Conservation (phyloP, 805 yeast genomes). For the Danielia reshetovae region DNA sequence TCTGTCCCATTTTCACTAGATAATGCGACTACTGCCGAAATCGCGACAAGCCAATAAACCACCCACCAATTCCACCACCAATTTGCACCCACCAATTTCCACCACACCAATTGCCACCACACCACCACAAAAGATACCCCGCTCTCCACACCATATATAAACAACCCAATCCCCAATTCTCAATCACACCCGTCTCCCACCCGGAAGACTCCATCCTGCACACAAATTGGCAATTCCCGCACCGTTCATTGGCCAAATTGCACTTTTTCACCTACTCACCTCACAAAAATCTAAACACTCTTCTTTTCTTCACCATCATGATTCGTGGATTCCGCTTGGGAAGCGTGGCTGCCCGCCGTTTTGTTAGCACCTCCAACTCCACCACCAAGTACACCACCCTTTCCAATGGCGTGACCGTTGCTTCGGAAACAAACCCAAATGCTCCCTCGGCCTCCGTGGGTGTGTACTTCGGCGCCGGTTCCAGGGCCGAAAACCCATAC, state of each 20-base stretch:
- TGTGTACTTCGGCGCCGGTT: conserved; percentile 71
- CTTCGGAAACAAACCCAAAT: conserved; percentile 58
- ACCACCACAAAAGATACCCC: too few species aligned
- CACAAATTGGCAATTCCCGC: conserved; percentile 11
- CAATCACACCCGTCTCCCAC: too few species aligned
- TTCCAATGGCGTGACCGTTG: conserved; percentile 70
- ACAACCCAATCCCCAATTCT: too few species aligned
- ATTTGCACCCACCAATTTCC: not conserved
- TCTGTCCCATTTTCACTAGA: too few species aligned
- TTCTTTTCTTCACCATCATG: conserved; percentile 21
- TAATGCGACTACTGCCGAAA: too few species aligned
- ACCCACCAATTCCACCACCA: not conserved
- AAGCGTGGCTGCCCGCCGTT: conserved; percentile 44
- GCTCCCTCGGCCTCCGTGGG: conserved; percentile 62
- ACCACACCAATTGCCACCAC: not conserved
- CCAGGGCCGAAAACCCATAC: conserved; percentile 74
- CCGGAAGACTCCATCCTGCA: conserved; percentile 12
- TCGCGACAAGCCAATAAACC: not conserved
- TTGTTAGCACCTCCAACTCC: conserved; percentile 52
- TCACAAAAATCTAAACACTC: conserved; percentile 10
- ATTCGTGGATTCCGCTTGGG: conserved; percentile 41
- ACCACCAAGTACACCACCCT: conserved; percentile 69
- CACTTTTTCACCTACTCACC: conserved; percentile 3
- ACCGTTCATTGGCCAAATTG: conserved; percentile 17
- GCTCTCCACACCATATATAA: too few species aligned